phyloP scores from a whole-genome alignment of 108 stramenopile species.

The Conticribra guillardii region DNA sequence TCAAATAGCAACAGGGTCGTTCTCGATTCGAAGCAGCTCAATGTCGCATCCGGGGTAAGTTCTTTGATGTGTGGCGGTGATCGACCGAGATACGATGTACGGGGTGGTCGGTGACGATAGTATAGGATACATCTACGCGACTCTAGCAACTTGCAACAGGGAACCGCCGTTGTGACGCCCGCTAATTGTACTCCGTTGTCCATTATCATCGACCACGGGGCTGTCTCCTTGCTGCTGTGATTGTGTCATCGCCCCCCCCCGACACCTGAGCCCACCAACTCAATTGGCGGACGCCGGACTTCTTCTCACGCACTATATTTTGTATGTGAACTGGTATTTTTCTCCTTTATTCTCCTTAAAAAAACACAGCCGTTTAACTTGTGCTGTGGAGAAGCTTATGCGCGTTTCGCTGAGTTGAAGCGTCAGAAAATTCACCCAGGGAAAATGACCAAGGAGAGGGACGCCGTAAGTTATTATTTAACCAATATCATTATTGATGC shows the following conservation, averaged over 20 bases:
- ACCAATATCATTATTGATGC: constrained; percentile 1
- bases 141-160: not conserved
- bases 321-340: not conserved
- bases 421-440: constrained; percentile 38
- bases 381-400: constrained; percentile 48
- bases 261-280: too few species aligned
- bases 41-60: constrained; percentile 47
- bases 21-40: constrained; percentile 46
- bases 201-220: not conserved
- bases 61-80: not conserved
- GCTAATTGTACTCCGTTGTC: not conserved
- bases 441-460: constrained; percentile 48
- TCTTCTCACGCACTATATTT: too few species aligned
- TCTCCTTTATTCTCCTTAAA: not conserved
- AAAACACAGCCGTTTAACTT: constrained; percentile 34
- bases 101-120: not conserved
- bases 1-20: constrained; percentile 41
- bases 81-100: not conserved
- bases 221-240: too few species aligned
- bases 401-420: constrained; percentile 50
- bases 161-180: too few species aligned
- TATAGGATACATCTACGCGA: not conserved
- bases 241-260: too few species aligned
- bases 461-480: constrained; percentile 33
- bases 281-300: too few species aligned